Base-by-base conservation (phyloP, 2,329 filamentous ascomycete species). In the Cladosporium sp. region DNA sequence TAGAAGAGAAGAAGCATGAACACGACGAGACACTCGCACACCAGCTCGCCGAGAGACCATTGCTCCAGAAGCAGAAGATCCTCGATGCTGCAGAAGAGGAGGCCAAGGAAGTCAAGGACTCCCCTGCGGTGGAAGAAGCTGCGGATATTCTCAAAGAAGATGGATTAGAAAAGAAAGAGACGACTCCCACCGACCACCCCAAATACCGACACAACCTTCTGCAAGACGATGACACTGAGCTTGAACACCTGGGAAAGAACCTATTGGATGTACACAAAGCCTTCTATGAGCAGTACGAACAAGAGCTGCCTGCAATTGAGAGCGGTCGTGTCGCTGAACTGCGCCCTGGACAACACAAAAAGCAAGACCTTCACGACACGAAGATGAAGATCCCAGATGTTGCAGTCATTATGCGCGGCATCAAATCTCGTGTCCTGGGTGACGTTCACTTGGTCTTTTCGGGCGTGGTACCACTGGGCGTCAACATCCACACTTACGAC, bases 11-110 rank as follows among this genome's bases (percentile, higher is more conserved):
- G 80, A 85, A 89, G 3, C 88, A 91, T 68, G 91, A 95, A 73
- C 94, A 98, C 76, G 92, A 95, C 73, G 91, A 94, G 75, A 86
- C 89, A 0, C 86, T 99, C 58, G 90, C 93, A 74, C 92, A 93
- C 67, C 95, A 99, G 78, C 85, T 98, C 21, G 91, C 89, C 67
- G 93, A 97, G 68, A 87, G 94, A 16, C 95, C 95, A 0, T 80
- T 99, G 30, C 81, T 96, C n/a, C 92, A 95, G 75, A 90, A 96
- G 80, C 95, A 99, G 77, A 91, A 97, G 73, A 85, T 93, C 75
- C 84, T 97, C 25, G 95, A 99, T 73, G 91, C 92, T 71, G 91
- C 93, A 72, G 91, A 93, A 70, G 88, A 92, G 48, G 84, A 85
- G 43, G 85, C 71, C 81, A 63, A 86, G 84, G 54, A 63, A 28